Percentiles rank a stretch among this genome's conserved stretches.
These are phyloP conservation scores for Mycosphaerella arachidis DNA, from an alignment of 2,329 filamentous ascomycete species.

Conservation along the genomic window DNA sequence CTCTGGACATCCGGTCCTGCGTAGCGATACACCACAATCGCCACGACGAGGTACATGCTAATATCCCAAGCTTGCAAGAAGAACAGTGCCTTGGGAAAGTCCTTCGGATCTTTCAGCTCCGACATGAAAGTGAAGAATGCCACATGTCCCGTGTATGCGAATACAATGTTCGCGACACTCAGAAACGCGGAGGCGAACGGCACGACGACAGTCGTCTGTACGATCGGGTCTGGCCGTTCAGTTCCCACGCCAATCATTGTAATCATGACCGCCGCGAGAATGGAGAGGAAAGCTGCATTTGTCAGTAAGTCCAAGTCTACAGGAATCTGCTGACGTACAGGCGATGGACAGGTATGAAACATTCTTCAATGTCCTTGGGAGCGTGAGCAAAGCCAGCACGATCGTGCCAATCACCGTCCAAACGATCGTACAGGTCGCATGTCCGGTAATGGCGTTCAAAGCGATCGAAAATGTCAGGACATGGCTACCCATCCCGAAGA, in stretches of 20 bases:
- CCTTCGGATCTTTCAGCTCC: slow-evolving; percentile 58
- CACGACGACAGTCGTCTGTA: slow-evolving; percentile 33
- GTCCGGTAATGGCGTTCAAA: slow-evolving; percentile 59
- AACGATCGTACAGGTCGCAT: slow-evolving; percentile 60
- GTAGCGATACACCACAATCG: slow-evolving; percentile 63
- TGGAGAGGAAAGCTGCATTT: slow-evolving; percentile 40
- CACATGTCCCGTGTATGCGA: slow-evolving; percentile 54
- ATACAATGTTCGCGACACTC: slow-evolving; percentile 64
- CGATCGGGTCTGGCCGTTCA: slow-evolving; percentile 37
- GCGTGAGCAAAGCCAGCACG: slow-evolving; percentile 54
- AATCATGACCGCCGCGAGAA: slow-evolving; percentile 59
- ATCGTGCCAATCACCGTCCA: slow-evolving; percentile 58
- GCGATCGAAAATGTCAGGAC: slow-evolving; percentile 67
- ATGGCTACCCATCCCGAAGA: slow-evolving; percentile 67
- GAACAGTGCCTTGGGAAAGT: slow-evolving; percentile 60
- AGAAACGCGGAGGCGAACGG: slow-evolving; percentile 54
- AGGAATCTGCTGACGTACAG: slow-evolving; percentile 37
- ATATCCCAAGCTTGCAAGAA: slow-evolving; percentile 58
- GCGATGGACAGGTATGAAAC: slow-evolving; percentile 60
- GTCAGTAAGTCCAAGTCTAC: neutral
- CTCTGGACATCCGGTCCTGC: slow-evolving; percentile 57
- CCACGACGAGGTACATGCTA: slow-evolving; percentile 58
- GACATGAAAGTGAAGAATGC: slow-evolving; percentile 64
- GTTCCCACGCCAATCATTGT: slow-evolving; percentile 64
- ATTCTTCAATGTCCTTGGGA: slow-evolving; percentile 60